phyloP scores from a whole-genome alignment of 768 basidiomycete genomes.

The Tylopilus vinaceipallidus region DNA sequence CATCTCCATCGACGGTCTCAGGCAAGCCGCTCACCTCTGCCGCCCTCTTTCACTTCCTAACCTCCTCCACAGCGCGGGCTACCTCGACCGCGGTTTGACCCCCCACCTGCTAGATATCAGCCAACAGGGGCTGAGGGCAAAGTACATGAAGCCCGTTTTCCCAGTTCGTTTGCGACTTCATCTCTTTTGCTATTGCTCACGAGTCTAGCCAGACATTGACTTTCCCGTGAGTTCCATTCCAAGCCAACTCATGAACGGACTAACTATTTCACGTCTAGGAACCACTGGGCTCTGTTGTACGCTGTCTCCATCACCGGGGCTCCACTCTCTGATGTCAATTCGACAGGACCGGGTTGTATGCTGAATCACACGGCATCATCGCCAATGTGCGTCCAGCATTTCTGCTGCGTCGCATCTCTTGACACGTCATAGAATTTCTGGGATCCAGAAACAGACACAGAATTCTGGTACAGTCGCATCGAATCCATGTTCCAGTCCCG shows the following conservation, averaged over 20 bases:
- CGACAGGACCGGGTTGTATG: slow-evolving; percentile 81
- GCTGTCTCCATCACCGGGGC: slow-evolving; percentile 10
- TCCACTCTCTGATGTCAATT: neutral
- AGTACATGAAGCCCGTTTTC: slow-evolving; percentile 84
- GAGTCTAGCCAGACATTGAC: slow-evolving; percentile 63
- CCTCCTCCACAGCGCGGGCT: slow-evolving; percentile 61
- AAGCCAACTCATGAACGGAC: neutral
- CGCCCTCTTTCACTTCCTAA: neutral
- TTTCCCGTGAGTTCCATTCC: slow-evolving; percentile 66
- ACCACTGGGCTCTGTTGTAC: slow-evolving; percentile 88
- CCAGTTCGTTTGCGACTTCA: slow-evolving; percentile 57
- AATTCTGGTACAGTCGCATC: slow-evolving; percentile 71
- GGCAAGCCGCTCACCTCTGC: slow-evolving; percentile 40
- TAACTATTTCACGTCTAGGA: slow-evolving; percentile 42
- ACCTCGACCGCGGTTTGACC: slow-evolving; percentile 81
- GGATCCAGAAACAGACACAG: slow-evolving; percentile 61
- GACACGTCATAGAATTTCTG: slow-evolving; percentile 67
- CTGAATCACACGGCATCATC: slow-evolving; percentile 89
- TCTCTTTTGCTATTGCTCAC: slow-evolving; percentile 1
- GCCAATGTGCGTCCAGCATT: slow-evolving; percentile 59
- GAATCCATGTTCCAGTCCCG: slow-evolving; percentile 60
- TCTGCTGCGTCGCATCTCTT: neutral
- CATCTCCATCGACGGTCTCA: slow-evolving; percentile 84
- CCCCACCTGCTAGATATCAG: slow-evolving; percentile 81
- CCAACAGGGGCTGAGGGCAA: slow-evolving; percentile 80